These are phyloP conservation scores for Xylariaceae sp. DNA, from an alignment of 2,329 filamentous ascomycete genomes.

Conservation along the genomic window DNA sequence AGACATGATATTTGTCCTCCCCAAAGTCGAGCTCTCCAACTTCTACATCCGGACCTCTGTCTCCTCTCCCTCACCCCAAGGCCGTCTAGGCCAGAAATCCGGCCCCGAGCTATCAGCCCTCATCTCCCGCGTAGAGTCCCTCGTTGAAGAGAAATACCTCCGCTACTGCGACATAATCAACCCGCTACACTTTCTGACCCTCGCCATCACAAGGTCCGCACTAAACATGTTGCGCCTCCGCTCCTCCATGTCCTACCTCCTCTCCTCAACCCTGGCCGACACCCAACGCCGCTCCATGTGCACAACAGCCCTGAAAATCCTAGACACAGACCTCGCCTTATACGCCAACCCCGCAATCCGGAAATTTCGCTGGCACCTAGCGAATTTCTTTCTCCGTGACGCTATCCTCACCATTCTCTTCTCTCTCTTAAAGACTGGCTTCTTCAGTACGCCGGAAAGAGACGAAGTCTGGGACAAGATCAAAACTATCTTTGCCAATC, in stretches of 20 bases:
- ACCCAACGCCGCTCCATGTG: neutral
- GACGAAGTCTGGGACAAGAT: neutral
- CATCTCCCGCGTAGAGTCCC: constrained; percentile 37
- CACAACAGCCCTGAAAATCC: neutral
- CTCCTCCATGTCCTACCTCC: neutral
- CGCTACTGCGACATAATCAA: constrained; percentile 40
- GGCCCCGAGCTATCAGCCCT: constrained; percentile 16
- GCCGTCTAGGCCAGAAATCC: constrained; percentile 10
- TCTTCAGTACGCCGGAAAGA: neutral
- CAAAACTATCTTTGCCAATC: neutral
- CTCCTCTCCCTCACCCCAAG: neutral
- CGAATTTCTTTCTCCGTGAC: neutral
- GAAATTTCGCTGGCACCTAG: neutral
- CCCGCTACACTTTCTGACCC: constrained; percentile 1
- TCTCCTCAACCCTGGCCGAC: neutral
- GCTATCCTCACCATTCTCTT: neutral
- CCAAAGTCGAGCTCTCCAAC: constrained; percentile 1
- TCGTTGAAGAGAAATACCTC: constrained; percentile 39
- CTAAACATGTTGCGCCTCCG: neutral
- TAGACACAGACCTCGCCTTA: neutral
- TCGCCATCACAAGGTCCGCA: neutral
- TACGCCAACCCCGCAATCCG: neutral
- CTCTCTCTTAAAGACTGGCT: neutral
- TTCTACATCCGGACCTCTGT: constrained; percentile 1
- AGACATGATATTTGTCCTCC: constrained; percentile 32